phyloP scores from a whole-genome alignment of 1,284 basidiomycete species.

The Cutaneotrichosporon sp. region DNA sequence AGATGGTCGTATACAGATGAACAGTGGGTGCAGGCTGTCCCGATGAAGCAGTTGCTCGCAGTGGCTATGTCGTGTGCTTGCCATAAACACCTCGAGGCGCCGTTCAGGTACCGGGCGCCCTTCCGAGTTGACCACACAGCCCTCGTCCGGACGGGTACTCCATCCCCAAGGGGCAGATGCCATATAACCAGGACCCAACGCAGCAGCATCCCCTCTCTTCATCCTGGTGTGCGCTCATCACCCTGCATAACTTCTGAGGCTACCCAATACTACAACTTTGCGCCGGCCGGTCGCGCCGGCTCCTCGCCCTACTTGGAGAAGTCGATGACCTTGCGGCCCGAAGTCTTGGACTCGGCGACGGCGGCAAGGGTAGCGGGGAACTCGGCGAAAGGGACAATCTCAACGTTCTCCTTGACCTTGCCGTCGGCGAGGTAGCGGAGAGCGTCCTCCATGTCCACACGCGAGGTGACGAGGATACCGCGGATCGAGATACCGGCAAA shows the following conservation, averaged over 20 bases:
- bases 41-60: too few species aligned
- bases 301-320: constrained; percentile 50
- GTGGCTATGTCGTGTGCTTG: too few species aligned
- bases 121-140: too few species aligned
- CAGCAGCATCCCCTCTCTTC: too few species aligned
- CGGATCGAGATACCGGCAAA: constrained; percentile 53
- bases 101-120: too few species aligned
- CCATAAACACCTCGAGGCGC: too few species aligned
- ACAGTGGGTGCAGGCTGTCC: too few species aligned
- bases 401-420: constrained; percentile 27
- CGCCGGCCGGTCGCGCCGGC: neutral
- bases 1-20: neutral
- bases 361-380: constrained; percentile 22
- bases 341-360: constrained; percentile 17
- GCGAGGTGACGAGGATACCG: constrained; percentile 41
- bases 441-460: constrained; percentile 24
- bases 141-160: too few species aligned
- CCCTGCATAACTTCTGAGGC: neutral
- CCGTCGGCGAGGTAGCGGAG: constrained; percentile 19
- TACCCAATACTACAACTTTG: neutral
- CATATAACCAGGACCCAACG: too few species aligned
- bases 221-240: too few species aligned
- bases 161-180: too few species aligned
- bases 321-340: constrained; percentile 23
- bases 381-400: constrained; percentile 19